These are phyloP conservation scores for Stellera chamaejasme DNA, from an alignment of 345 rosid genomes.

Conservation along the genomic window DNA sequence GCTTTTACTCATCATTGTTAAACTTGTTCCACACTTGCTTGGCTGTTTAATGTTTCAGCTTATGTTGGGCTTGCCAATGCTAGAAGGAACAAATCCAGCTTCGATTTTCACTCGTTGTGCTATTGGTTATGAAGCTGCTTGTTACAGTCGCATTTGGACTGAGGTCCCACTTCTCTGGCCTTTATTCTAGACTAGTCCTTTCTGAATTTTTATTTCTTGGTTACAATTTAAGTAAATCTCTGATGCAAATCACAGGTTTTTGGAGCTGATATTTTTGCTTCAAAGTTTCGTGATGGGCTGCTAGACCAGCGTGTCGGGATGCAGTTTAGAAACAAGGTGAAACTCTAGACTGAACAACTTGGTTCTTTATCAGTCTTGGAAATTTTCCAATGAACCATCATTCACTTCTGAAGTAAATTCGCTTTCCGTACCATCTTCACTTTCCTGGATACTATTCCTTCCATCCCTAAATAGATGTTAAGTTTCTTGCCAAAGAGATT, in stretches of 20 bases:
- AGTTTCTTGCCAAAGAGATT: no score
- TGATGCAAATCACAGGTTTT: conserved; percentile 43
- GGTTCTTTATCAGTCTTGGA: no score
- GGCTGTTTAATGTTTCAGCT: conserved; percentile 33
- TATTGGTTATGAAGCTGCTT: conserved; percentile 86
- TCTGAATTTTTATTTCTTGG: neutral
- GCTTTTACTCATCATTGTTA: no score
- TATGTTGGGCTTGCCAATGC: conserved; percentile 81
- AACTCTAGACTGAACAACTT: neutral
- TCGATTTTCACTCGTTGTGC: conserved; percentile 88
- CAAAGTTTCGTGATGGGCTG: conserved; percentile 60
- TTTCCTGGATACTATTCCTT: neutral
- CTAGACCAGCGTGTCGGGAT: conserved; percentile 50
- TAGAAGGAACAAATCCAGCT: conserved; percentile 92
- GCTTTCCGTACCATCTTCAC: neutral
- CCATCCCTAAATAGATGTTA: no score
- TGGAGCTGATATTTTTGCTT: conserved; percentile 76
- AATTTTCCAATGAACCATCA: neutral
- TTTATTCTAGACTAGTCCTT: neutral
- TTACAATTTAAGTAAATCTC: neutral
- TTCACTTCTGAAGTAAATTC: neutral
- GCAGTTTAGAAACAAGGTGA: conserved; percentile 76
- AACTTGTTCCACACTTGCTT: neutral
- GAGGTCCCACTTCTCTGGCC: conserved; percentile 31
- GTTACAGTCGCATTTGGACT: conserved; percentile 87